Base-by-base conservation (phyloP, 1,139 yeast genomes). In the Hemisphaericaspora xylanilytica region DNA sequence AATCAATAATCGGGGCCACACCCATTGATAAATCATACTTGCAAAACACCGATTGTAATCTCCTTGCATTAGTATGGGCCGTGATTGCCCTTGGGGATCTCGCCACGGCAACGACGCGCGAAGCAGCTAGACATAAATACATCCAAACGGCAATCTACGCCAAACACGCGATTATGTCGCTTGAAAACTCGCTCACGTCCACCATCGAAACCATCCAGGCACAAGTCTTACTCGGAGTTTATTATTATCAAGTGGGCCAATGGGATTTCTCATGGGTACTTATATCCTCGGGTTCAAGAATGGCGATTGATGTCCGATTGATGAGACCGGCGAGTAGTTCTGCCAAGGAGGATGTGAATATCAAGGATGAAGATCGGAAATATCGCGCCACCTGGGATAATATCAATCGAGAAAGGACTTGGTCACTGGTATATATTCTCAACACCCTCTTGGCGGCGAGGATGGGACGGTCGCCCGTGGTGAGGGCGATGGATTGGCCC, bases 211-310 rank as follows among this genome's bases (percentile, higher is more conserved):
- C 59, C n/a, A 55, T 55, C 24, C 61, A 56, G 35, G 48, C 58
- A 3, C 52, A 54, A 52, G 36, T 54, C n/a, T 36, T 55, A 16
- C 39, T 56, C 15, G 60, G 61, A 2, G 38, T 52, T 4, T 53
- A 43, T 29, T 52, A 53, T 42, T 56, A 56, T 31, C 51, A 52
- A 25, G 39, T 52, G 3, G 61, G 61, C 8, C 53, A 53, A 40
- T 56, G 61, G 61, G 61, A 56, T 39, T 49, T 49, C 29, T 48
- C 59, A 2, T 56, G 61, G 61, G 59, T 56, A 6, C 45, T 56
- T 32, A 46, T 53, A 5, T 49, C 54, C 21, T 53, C 59, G 4
- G 53, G 55, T 9, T 42, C 59, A 6, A 45, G 61, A 38, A 55
- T 56, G 58, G 59, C 61, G 10, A 49, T 56, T 16, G 61, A 56